Conservation (phyloP, 495 filamentous ascomycete species). For the Xylaria grammica region DNA sequence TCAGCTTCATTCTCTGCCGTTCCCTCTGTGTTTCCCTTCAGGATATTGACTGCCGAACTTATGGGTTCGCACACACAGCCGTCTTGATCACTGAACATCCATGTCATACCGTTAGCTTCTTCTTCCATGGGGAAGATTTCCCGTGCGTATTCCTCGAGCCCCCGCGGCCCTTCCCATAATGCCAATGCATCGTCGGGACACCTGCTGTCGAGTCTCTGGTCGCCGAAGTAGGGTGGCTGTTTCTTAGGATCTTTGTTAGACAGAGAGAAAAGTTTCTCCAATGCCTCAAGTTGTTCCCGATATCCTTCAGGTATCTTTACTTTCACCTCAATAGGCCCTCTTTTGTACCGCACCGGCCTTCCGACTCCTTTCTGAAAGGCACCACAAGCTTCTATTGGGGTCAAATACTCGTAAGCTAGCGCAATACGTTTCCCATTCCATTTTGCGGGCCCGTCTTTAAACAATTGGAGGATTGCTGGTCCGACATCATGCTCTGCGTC, state of each 20-base stretch:
- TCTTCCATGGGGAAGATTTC: constrained; percentile 96
- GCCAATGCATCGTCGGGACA: constrained; percentile 73
- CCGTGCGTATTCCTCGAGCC: constrained; percentile 92
- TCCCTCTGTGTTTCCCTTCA: constrained; percentile 35
- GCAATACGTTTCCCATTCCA: constrained; percentile 94
- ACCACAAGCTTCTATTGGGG: constrained; percentile 78
- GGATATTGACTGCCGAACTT: constrained; percentile 19
- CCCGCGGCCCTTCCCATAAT: constrained; percentile 89
- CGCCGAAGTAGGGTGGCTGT: constrained; percentile 63
- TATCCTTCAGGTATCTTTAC: constrained; percentile 89
- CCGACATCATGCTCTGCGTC: constrained; percentile 97
- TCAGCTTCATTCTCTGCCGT: constrained; percentile 31
- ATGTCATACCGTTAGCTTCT: constrained; percentile 86
- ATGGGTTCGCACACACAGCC: constrained; percentile 10
- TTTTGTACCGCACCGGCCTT: constrained; percentile 76
- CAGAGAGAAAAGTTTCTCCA: constrained; percentile 66
- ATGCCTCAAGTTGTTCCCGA: constrained; percentile 80
- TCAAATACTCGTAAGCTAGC: constrained; percentile 89
- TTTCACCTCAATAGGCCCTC: constrained; percentile 79
- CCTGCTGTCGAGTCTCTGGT: constrained; percentile 58
- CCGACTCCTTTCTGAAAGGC: constrained; percentile 79
- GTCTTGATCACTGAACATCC: constrained; percentile 70
- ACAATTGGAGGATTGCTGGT: constrained; percentile 90
- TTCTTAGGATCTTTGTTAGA: constrained; percentile 59
- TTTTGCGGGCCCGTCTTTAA: constrained; percentile 87